phyloP scores from a whole-genome alignment of 139 green algal species.

The Eudorina sp. region DNA sequence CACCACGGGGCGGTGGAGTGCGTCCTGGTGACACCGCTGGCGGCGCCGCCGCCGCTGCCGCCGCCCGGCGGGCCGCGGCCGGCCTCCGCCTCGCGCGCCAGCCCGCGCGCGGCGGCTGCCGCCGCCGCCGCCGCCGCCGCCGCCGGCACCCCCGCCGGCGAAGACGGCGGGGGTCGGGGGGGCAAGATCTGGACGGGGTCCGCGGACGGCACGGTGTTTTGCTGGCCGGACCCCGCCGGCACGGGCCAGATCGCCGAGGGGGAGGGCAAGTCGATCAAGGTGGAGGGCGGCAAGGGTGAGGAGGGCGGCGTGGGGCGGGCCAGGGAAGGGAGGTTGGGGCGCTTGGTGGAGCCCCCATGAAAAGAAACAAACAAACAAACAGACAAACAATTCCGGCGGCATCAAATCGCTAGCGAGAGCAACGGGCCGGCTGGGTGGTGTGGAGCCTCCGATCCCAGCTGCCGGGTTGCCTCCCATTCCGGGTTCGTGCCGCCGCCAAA shows the following conservation, averaged over 20 bases:
- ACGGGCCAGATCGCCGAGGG: constrained; percentile 52
- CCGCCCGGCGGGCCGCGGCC: background rate
- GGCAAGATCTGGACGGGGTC: constrained; percentile 62
- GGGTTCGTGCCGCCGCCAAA: too few species aligned
- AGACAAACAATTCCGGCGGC: background rate
- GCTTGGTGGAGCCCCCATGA: background rate
- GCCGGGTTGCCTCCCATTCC: too few species aligned
- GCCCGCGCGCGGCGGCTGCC: background rate
- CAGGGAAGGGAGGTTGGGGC: background rate
- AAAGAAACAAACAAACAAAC: background rate
- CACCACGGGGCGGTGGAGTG: constrained; percentile 65
- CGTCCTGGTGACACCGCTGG: constrained; percentile 53
- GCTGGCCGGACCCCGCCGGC: constrained; percentile 51
- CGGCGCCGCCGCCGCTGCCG: background rate
- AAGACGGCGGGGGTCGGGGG: background rate
- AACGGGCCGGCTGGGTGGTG: too few species aligned
- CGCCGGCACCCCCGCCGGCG: background rate
- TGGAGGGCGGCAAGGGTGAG: constrained; percentile 58
- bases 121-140: background rate
- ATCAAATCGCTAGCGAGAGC: too few species aligned
- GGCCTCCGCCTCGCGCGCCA: background rate
- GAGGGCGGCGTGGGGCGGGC: too few species aligned
- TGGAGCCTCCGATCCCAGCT: too few species aligned
- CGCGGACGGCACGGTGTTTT: constrained; percentile 60
- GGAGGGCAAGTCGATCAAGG: constrained; percentile 50